Percentiles rank a stretch among this genome's conserved stretches.
Evolutionary conservation across 2,329 filamentous ascomycete genomes (phyloP).

Genomic region (Neospermospora avenae): DNA sequence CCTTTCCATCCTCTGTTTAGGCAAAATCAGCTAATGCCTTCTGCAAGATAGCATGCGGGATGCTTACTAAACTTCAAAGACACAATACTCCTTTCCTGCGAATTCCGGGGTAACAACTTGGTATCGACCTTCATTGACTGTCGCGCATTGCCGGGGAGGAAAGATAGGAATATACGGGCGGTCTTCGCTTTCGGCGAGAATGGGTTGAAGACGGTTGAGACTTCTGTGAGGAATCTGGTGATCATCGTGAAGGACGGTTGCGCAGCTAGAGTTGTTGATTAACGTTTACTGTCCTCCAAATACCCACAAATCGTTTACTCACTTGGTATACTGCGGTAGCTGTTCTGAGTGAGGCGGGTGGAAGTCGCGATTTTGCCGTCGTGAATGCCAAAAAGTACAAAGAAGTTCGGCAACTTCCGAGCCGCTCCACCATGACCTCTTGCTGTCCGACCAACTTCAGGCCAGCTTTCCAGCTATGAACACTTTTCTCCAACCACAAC

Average conservation of each 20-base stretch:
- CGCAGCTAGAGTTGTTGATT: conserved; percentile 9
- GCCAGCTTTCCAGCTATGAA: conserved; percentile 12
- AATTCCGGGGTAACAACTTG: conserved; percentile 67
- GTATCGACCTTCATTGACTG: conserved; percentile 75
- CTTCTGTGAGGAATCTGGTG: conserved; percentile 80
- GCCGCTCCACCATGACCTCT: conserved; percentile 4
- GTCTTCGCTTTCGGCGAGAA: conserved; percentile 78
- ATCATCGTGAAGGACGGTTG: conserved; percentile 56
- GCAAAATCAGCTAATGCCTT: conserved; percentile 6
- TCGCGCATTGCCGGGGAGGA: conserved; percentile 77
- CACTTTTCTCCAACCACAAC: background rate
- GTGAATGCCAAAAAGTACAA: conserved; percentile 13
- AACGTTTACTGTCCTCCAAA: background rate
- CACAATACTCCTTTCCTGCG: conserved; percentile 66
- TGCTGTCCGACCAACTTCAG: background rate
- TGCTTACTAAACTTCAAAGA: conserved; percentile 79
- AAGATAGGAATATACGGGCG: conserved; percentile 81
- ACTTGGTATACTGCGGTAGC: background rate
- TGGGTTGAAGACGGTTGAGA: conserved; percentile 87
- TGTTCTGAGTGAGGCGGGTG: background rate
- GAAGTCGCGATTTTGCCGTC: background rate
- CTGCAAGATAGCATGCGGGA: background rate
- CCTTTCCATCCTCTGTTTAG: conserved; percentile 80
- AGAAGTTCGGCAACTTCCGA: conserved; percentile 15
- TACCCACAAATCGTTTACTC: background rate